phyloP scores from a whole-genome alignment of 2,329 filamentous ascomycete genomes.

The Zymoseptoria ardabiliae region DNA sequence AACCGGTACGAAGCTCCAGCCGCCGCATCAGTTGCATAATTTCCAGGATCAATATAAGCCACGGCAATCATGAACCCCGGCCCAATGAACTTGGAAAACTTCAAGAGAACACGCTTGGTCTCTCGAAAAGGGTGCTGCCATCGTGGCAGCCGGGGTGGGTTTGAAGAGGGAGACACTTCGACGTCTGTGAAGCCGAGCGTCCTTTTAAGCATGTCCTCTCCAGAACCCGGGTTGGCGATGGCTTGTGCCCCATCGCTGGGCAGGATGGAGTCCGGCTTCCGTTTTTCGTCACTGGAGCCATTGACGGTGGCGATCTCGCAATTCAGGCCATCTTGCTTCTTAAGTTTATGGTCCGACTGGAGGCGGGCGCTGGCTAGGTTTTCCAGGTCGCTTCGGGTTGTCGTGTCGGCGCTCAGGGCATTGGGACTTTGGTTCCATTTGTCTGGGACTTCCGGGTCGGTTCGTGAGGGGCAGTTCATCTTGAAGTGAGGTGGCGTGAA shows the following conservation, averaged over 20 bases:
- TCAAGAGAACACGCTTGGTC: slow-evolving; percentile 25
- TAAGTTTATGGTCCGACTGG: slow-evolving; percentile 39
- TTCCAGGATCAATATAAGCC: slow-evolving; percentile 47
- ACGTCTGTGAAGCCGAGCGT: slow-evolving; percentile 12
- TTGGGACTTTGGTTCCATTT: slow-evolving; percentile 58
- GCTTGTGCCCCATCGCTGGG: slow-evolving; percentile 13
- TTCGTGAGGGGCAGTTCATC: slow-evolving; percentile 63
- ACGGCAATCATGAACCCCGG: slow-evolving; percentile 57
- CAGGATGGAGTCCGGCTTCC: slow-evolving; percentile 3
- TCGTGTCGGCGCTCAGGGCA: slow-evolving; percentile 51
- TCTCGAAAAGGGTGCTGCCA: slow-evolving; percentile 15
- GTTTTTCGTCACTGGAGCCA: slow-evolving; percentile 6
- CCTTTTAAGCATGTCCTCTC: slow-evolving; percentile 20
- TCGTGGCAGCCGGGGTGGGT: slow-evolving; percentile 13
- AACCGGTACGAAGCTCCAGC: slow-evolving; percentile 61
- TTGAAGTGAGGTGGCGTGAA: not conserved
- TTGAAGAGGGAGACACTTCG: slow-evolving; percentile 9
- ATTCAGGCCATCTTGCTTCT: slow-evolving; percentile 24
- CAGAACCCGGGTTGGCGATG: slow-evolving; percentile 17
- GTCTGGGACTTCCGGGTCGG: slow-evolving; percentile 46
- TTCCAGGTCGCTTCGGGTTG: slow-evolving; percentile 56
- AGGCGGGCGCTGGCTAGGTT: slow-evolving; percentile 52
- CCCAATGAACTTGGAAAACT: slow-evolving; percentile 52
- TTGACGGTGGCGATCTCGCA: slow-evolving; percentile 16
- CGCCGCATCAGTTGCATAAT: slow-evolving; percentile 64